Base-by-base conservation (phyloP, 306 rosid genomes). In the Fagus crenata region DNA sequence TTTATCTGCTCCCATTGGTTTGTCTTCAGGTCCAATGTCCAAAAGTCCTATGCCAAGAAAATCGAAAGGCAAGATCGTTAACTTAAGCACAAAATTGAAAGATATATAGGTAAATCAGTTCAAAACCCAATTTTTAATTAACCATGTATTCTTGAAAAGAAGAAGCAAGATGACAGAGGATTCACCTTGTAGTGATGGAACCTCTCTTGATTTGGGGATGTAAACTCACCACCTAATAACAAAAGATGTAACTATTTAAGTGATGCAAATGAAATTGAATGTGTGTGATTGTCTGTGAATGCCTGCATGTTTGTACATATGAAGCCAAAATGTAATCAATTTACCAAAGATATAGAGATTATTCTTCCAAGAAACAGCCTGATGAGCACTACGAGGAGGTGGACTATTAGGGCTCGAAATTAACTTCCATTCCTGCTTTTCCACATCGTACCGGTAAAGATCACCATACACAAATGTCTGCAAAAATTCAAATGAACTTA, bases 341-440 rank as follows among this genome's bases (percentile, higher is more conserved):
- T 77, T 79, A 95, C 99, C 99, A 74, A 90, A 90, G 74, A 95
- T 84, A 84, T 92, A 95, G 71, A 95, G 85, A 84, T 88, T 92
- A 80, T 92, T 90, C 90, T 95, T 95, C 99, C 99, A 95, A 67
- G 88, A 90, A 87, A 95, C 93, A 6, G 97, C 96, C 77, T 95
- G 99, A 81, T 95, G 97, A 77, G 99, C 95, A 82, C 99, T 95
- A 67, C 96, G 92, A 43, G 99, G 99, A 36, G 99, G 99, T 53
- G 99, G 99, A 82, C 97, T 95, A 67, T 92, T 95, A 8, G 99
- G 99, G 81, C 99, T 92, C 3, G 96, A 89, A 86, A 95, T 77
- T 61, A 88, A 54, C 82, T 90, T 95, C 99, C 99, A 95, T 77
- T 89, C 99, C 85, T 80, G 88, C 87, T 95, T 92, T 81, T 95